A percentile compares a stretch with the other conserved stretches of the same genome.
These are phyloP conservation scores for Aphanoascus verrucosus DNA, from an alignment of 2,329 filamentous ascomycete genomes.

Conservation along the genomic window DNA sequence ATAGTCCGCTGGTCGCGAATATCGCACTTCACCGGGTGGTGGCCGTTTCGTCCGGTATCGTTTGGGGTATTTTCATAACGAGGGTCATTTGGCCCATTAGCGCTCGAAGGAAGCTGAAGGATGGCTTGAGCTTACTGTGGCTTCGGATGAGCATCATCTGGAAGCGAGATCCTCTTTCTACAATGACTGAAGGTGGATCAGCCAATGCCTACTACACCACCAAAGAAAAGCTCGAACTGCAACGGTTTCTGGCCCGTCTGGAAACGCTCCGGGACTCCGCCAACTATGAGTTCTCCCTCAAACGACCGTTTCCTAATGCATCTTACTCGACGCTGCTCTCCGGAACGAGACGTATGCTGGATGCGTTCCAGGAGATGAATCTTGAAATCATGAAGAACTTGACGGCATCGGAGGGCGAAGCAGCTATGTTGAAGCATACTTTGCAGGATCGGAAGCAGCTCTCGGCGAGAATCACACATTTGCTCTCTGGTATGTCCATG, in stretches of 20 bases:
- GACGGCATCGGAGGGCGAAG: slow-evolving; percentile 66
- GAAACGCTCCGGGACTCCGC: slow-evolving; percentile 64
- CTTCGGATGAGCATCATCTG: slow-evolving; percentile 91
- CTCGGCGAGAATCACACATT: slow-evolving; percentile 81
- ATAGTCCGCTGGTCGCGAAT: slow-evolving; percentile 71
- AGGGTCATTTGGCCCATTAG: slow-evolving; percentile 89
- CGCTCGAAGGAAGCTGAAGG: slow-evolving; percentile 74
- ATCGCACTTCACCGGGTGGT: slow-evolving; percentile 82
- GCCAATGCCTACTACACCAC: slow-evolving; percentile 65
- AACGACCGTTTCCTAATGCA: slow-evolving; percentile 70
- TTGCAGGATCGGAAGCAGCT: slow-evolving; percentile 66
- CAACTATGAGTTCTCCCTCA: slow-evolving; percentile 76
- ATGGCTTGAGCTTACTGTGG: slow-evolving; percentile 83
- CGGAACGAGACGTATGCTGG: slow-evolving; percentile 72
- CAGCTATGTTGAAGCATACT: slow-evolving; percentile 68
- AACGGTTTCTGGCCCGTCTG: slow-evolving; percentile 63
- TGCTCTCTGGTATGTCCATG: slow-evolving; percentile 48
- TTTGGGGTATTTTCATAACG: slow-evolving; percentile 88
- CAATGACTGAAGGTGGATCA: slow-evolving; percentile 51
- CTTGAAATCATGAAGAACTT: slow-evolving; percentile 75
- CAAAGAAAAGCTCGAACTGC: slow-evolving; percentile 77
- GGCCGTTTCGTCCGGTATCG: slow-evolving; percentile 71
- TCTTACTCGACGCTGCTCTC: slow-evolving; percentile 64
- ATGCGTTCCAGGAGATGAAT: slow-evolving; percentile 94
- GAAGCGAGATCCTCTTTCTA: slow-evolving; percentile 80